phyloP scores from a whole-genome alignment of 177 flowering plant genomes.

The Vitis hybrid region DNA sequence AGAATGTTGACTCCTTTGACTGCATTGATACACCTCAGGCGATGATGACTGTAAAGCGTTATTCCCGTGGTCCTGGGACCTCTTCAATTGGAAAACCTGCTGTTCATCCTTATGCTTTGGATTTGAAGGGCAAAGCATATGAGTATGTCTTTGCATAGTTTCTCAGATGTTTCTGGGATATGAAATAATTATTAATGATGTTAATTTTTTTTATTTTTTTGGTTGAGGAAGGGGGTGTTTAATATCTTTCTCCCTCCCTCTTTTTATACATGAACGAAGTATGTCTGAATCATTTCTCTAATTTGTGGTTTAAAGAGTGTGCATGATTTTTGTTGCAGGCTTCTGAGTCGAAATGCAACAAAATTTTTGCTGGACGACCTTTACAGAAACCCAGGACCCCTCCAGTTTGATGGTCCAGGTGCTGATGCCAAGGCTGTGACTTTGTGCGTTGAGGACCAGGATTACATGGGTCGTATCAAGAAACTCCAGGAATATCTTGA shows the following conservation, averaged over 20 bases:
- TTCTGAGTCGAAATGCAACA: constrained; percentile 76
- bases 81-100: constrained; percentile 80
- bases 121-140: constrained; percentile 92
- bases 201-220: too few relatives aligned
- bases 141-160: constrained; percentile 51
- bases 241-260: too few relatives aligned
- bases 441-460: constrained; percentile 94
- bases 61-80: constrained; percentile 70
- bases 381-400: constrained; percentile 97
- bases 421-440: constrained; percentile 80
- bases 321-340: constrained; percentile 43
- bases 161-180: neutral
- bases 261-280: too few relatives aligned
- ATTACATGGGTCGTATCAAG: constrained; percentile 99
- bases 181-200: too few relatives aligned
- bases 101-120: constrained; percentile 85
- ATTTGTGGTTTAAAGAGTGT: neutral
- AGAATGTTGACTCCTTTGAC: neutral
- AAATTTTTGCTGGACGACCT: constrained; percentile 83
- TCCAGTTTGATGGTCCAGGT: constrained; percentile 98
- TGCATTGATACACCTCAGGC: constrained; percentile 42
- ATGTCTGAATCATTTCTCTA: neutral
- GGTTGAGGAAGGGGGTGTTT: too few relatives aligned
- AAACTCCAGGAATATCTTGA: constrained; percentile 85
- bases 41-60: constrained; percentile 96